Conservation (phyloP, 306 rosid genomes). For the Citrullus amarus region DNA sequence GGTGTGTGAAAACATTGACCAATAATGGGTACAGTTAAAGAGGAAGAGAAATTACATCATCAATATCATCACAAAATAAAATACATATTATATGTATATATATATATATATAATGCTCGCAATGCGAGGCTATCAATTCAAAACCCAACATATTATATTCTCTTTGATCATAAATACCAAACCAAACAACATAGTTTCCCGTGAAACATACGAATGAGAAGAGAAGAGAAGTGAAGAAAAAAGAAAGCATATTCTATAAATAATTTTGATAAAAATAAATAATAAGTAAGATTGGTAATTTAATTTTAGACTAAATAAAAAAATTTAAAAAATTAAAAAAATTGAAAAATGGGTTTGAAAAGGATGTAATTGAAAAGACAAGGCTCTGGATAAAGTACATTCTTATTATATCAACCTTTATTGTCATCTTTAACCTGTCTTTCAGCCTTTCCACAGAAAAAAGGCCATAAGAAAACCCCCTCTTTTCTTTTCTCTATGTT, state of each 20-base stretch:
- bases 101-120: not conserved
- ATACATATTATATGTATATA: too few relatives aligned
- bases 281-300: not conserved
- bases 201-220: not conserved
- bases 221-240: not conserved
- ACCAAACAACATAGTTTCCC: not conserved
- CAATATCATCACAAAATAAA: too few relatives aligned
- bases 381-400: constrained; percentile 17
- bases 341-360: not conserved
- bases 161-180: not conserved
- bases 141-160: not conserved
- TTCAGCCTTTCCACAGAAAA: constrained; percentile 9
- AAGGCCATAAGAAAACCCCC: too few relatives aligned
- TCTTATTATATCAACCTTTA: constrained; percentile 12
- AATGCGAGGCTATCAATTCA: not conserved
- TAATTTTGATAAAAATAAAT: too few relatives aligned
- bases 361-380: constrained; percentile 15
- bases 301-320: too few relatives aligned
- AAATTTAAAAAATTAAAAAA: too few relatives aligned
- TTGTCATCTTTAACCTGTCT: constrained; percentile 9
- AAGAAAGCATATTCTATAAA: not conserved
- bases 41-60: not conserved
- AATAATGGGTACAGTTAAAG: not conserved
- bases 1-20: constrained; percentile 7
- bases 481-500: too few relatives aligned